Base-by-base conservation (phyloP, 192 early-diverging fungal species). In the Nowakowskiella sp. region DNA sequence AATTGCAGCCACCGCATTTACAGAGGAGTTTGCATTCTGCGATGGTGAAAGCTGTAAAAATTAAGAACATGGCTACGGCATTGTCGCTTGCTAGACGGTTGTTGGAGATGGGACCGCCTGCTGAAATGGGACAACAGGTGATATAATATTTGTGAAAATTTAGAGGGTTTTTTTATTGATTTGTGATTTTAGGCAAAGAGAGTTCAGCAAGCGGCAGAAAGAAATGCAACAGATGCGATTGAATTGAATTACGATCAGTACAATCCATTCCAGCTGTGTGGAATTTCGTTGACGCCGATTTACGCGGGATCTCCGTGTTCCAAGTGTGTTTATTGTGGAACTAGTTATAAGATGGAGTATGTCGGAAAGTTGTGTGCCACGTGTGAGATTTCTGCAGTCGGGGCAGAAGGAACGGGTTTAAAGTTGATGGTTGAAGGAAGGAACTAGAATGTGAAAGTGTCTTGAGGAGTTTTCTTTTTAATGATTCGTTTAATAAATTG, bases 261-360 rank as follows among this genome's bases (percentile, higher is more conserved):
- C 76, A 97, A 93, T 62, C 91, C 94, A 48, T 94, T 96, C 62
- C 83, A 84, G 1, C 68, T 92, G 2, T 97, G 94, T 61, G 88
- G 75, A 8, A 74, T 77, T 29, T 85, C 91, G 24, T 88, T 81
- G 56, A 78, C 85, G 28, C 91, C 96, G 4, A 97, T 99, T 53
- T 89, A 93, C 74, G 77, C 78, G 34, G 92, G 91, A 39, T 86
- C 83, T 32, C 81, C 90, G 6, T 68, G 72, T 4, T 76, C 82
- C 8, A 65, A 78, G 33, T 99, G 96, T 64, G 82, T 91, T 16
- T 95, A 85, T 74, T 97, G 94, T 70, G 71, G 78, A 24, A 83
- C 92, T 2, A 74, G 85, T 8, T 94, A 85, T 70, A 85, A 87
- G 63, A 88, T 91, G 23, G 86, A 94, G 59, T 86, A 73, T 63